Base-by-base conservation (phyloP, 1,284 basidiomycete genomes). In the Ceratobasidium sp. region DNA sequence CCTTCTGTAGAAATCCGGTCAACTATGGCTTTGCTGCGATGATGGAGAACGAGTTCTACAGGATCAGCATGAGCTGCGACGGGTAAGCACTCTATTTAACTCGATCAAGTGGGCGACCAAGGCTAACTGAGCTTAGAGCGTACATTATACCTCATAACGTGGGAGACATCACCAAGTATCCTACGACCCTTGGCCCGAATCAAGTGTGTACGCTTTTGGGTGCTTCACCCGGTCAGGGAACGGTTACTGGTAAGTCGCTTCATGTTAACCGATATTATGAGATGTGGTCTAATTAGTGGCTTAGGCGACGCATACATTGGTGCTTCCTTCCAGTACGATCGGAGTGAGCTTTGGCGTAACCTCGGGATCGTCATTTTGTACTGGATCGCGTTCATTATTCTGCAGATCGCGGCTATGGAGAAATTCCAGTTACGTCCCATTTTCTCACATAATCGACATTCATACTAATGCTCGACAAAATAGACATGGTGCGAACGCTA, bases 41-140 rank as follows among this genome's bases (percentile, higher is more conserved):
- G 69, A 92, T 96, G 89, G 92, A 93, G 84, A 96, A 96, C 83
- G 94, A 96, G 83, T 96, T 96, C 85, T 91, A 89, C 86, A 89
- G 93, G 10, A 90, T 94, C 71, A 84, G 88, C 28, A 82, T 58
- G 42, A 10, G 58, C 4, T 44, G 51, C 56, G 53, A 39, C 66
- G 42, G 73, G 44, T 70, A 66, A 58, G 70, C 61, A 13, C 58
- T 53, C 39, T 26, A 4, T n/a, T 67, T 84, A 95, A 56, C 86
- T 86, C 1, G 96, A 95, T 81, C 91, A 94, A 82, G 60, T 13
- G 91, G 26, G 39, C 18, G 33, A 33, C 23, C 33, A 33, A 68
- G 28, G 20, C 39, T 44, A n/a, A 46, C 20, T 10, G 44, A 33
- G 40, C 12, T 13, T 40, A 70, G 91, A 15, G 86, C 84, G 49